phyloP scores from a whole-genome alignment of 2,329 filamentous ascomycete species.

The Colletotrichum spaethianum region DNA sequence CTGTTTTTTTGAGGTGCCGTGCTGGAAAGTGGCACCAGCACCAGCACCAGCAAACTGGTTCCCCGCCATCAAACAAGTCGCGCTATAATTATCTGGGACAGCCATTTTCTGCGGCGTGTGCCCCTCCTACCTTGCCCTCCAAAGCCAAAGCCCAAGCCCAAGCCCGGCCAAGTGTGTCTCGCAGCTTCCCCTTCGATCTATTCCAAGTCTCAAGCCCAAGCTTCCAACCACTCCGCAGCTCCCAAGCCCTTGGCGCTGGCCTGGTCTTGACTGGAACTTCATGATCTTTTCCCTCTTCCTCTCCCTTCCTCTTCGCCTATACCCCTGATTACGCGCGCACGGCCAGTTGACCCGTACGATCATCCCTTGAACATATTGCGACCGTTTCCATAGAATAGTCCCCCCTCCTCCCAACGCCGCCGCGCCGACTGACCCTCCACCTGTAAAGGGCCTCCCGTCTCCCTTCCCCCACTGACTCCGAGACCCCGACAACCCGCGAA shows the following conservation, averaged over 20 bases:
- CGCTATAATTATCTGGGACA: constrained; percentile 37
- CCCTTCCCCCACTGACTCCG: constrained; percentile 25
- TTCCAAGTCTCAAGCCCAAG: constrained; percentile 25
- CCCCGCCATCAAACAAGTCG: constrained; percentile 35
- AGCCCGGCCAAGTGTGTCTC: constrained; percentile 34
- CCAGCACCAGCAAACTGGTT: not conserved
- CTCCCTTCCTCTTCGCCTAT: constrained; percentile 4
- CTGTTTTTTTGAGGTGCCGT: constrained; percentile 22
- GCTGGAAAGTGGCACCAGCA: constrained; percentile 13
- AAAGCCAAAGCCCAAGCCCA: constrained; percentile 7
- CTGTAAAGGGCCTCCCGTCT: constrained; percentile 14
- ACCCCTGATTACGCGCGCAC: constrained; percentile 23
- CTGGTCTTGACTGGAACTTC: constrained; percentile 20
- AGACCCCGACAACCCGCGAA: constrained; percentile 22
- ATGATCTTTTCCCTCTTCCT: constrained; percentile 32
- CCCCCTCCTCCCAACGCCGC: not conserved
- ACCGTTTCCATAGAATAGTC: constrained; percentile 8
- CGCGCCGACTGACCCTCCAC: constrained; percentile 22
- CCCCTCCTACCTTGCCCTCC: constrained; percentile 7
- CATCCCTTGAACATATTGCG: constrained; percentile 31
- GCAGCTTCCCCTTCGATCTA: constrained; percentile 33
- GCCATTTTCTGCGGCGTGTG: constrained; percentile 18
- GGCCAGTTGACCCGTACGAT: constrained; percentile 28
- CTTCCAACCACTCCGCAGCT: constrained; percentile 34
- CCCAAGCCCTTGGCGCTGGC: constrained; percentile 36